Evolutionary conservation across 2,329 filamentous ascomycete genomes (phyloP).

Genomic region (Calonectria henricotiae): DNA sequence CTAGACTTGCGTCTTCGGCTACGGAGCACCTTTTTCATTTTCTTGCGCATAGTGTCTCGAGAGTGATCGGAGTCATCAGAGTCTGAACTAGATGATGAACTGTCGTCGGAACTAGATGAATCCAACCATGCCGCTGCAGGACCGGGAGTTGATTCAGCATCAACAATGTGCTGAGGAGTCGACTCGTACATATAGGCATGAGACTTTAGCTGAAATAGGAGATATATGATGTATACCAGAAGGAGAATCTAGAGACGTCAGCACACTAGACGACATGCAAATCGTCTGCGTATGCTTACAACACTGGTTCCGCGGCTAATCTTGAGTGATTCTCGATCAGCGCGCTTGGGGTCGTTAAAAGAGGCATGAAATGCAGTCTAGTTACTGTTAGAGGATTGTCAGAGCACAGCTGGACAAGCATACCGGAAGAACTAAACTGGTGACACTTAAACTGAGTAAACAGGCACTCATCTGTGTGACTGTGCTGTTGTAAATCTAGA

Average conservation of each 20-base stretch:
- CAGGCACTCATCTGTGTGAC: constrained; percentile 98
- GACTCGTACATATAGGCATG: constrained; percentile 94
- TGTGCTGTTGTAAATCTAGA: constrained; percentile 90
- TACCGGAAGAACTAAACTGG: constrained; percentile 88
- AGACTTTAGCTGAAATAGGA: constrained; percentile 92
- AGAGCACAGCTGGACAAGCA: constrained; percentile 51
- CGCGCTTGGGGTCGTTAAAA: constrained; percentile 75
- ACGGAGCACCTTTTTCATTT: constrained; percentile 83
- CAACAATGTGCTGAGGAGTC: constrained; percentile 92
- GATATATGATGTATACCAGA: constrained; percentile 86
- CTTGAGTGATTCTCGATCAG: constrained; percentile 82
- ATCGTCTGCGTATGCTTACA: constrained; percentile 64
- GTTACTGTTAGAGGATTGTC: constrained; percentile 54
- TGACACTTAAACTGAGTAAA: constrained; percentile 90
- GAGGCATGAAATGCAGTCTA: constrained; percentile 94
- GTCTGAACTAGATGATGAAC: constrained; percentile 77
- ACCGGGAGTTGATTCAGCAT: constrained; percentile 90
- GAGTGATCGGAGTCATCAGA: constrained; percentile 75
- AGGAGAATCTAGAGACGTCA: constrained; percentile 75
- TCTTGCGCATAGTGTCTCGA: constrained; percentile 78
- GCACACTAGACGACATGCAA: constrained; percentile 37
- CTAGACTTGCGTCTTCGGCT: constrained; percentile 84
- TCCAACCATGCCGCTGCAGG: constrained; percentile 88
- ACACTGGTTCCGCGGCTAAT: constrained; percentile 94
- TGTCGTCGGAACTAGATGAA: constrained; percentile 73